Evolutionary conservation across 176 grass and related monocot genomes (phyloP).

Genomic region (Zea luxurians): DNA sequence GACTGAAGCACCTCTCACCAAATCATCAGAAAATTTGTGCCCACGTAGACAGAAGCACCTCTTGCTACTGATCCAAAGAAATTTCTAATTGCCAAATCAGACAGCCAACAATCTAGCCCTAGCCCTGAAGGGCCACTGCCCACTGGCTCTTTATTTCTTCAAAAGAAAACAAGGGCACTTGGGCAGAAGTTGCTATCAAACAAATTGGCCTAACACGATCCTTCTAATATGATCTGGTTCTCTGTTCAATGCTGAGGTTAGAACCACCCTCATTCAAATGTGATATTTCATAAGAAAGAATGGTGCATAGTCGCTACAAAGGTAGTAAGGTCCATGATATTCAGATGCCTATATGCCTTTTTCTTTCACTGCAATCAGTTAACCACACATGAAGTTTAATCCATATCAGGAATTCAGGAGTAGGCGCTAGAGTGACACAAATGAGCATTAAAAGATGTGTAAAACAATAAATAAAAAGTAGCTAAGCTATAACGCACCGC

Average conservation of each 20-base stretch:
- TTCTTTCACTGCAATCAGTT: background rate
- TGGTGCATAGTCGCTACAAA: background rate
- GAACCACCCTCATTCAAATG: background rate
- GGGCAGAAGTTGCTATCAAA: background rate
- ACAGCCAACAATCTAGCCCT: background rate
- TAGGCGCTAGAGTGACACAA: background rate
- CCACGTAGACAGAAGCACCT: background rate
- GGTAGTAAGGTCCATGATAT: background rate
- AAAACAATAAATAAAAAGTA: background rate
- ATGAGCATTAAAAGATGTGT: background rate
- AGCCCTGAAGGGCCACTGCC: background rate
- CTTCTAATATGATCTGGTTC: background rate
- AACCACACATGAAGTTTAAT: background rate
- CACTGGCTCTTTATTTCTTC: background rate
- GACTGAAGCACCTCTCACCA: background rate
- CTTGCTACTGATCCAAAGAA: background rate
- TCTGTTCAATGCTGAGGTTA: background rate
- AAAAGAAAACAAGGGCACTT: background rate
- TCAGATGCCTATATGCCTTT: background rate
- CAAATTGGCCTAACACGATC: conserved; percentile 1
- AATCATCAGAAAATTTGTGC: background rate
- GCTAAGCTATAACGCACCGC: background rate
- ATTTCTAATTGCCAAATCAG: background rate
- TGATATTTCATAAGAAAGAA: background rate
- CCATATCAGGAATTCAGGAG: no score